Conservation (phyloP, 1,284 basidiomycete genomes). For the Rhodotorula sp. region DNA sequence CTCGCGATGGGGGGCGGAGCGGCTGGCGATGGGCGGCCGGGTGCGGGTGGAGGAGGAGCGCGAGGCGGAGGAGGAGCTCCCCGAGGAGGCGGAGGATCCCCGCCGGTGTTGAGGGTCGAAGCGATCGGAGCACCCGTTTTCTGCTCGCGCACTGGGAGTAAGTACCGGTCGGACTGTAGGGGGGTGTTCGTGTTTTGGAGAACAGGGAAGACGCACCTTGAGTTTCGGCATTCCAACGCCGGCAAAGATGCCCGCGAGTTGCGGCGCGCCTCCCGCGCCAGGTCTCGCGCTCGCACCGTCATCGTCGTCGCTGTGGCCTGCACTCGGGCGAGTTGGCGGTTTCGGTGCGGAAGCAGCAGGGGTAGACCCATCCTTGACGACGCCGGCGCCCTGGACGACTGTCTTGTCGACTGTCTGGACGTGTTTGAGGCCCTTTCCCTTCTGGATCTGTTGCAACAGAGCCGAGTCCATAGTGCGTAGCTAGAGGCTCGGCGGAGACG, state of each 20-base stretch:
- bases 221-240: slow-evolving; percentile 40
- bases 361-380: neutral
- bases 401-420: slow-evolving; percentile 22
- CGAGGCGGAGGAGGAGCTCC: neutral
- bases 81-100: neutral
- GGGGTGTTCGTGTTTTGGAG: too few species aligned
- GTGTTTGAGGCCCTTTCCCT: slow-evolving; percentile 35
- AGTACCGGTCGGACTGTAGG: neutral
- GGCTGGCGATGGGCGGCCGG: neutral
- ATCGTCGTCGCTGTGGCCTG: slow-evolving; percentile 4
- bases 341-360: neutral
- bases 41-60: neutral
- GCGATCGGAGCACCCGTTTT: slow-evolving; percentile 27
- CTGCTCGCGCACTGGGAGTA: neutral
- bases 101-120: neutral
- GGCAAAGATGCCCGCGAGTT: slow-evolving; percentile 38
- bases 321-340: neutral
- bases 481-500: neutral
- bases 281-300: neutral
- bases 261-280: slow-evolving; percentile 3
- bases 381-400: slow-evolving; percentile 6
- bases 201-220: neutral
- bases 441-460: slow-evolving; percentile 29
- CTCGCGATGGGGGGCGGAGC: slow-evolving; percentile 12
- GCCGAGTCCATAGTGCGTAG: slow-evolving; percentile 18